A percentile compares a stretch with the other conserved stretches of the same genome.
These are phyloP conservation scores for Fusarium torulosum DNA, from an alignment of 2,329 filamentous ascomycete genomes.

Conservation along the genomic window DNA sequence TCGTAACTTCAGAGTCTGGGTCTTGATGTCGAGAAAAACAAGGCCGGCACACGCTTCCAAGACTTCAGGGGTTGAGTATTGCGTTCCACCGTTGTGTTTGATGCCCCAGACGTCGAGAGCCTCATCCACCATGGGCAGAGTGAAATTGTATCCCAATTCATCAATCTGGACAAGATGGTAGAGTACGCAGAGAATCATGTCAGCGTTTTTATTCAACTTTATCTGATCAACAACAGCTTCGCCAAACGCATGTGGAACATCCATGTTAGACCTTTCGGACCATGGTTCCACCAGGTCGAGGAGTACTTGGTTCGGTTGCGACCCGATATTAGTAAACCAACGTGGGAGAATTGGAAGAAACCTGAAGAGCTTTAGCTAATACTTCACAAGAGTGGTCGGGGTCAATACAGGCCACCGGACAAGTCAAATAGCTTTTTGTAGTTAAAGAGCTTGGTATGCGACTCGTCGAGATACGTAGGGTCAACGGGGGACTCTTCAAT, in stretches of 20 bases:
- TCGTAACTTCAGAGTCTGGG: neutral
- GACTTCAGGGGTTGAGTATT: neutral
- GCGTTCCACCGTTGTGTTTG: neutral
- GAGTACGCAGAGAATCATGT: neutral
- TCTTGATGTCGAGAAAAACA: neutral
- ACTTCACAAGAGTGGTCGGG: accelerated
- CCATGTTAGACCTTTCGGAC: accelerated
- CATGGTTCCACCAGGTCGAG: neutral
- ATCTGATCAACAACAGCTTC: neutral
- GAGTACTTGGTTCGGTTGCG: neutral
- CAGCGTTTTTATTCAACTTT: neutral
- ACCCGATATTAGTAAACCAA: neutral
- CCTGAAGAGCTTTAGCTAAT: neutral
- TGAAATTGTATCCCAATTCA: neutral
- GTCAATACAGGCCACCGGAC: neutral
- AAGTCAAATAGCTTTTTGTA: neutral
- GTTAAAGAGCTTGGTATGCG: neutral
- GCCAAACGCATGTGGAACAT: neutral
- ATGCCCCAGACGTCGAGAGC: slow-evolving; percentile 1
- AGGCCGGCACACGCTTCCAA: neutral
- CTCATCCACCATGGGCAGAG: neutral
- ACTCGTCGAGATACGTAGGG: neutral
- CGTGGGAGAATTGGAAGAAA: neutral
- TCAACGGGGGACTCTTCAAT: neutral
- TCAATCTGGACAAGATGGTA: neutral